phyloP scores from a whole-genome alignment of 1,139 yeast genomes.

The Hansenula lynferdii region DNA sequence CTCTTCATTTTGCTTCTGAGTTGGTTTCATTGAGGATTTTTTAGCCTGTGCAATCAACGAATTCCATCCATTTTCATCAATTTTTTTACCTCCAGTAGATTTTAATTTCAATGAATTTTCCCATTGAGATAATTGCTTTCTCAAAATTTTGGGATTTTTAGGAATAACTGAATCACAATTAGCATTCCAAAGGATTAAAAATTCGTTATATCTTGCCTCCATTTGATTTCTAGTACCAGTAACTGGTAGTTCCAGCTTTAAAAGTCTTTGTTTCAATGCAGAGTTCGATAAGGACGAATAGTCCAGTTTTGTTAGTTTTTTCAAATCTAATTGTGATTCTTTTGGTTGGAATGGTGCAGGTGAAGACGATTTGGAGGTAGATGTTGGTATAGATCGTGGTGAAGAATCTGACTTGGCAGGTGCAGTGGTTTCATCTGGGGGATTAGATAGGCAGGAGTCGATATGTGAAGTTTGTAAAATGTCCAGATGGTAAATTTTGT shows the following conservation, averaged over 20 bases:
- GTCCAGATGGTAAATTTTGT: conserved; percentile 46
- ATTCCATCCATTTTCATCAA: conserved; percentile 44
- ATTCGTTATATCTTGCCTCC: conserved; percentile 73
- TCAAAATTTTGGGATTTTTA: conserved; percentile 46
- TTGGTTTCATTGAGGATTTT: conserved; percentile 24
- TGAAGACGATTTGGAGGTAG: conserved; percentile 5
- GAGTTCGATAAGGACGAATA: conserved; percentile 54
- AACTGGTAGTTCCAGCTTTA: conserved; percentile 50
- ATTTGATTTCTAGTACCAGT: conserved; percentile 60
- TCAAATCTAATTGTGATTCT: conserved; percentile 4
- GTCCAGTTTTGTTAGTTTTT: conserved; percentile 54
- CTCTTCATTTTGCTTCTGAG: conserved; percentile 3
- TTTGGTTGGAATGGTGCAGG: conserved; percentile 15
- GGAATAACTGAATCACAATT: conserved; percentile 78
- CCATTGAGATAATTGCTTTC: conserved; percentile 62
- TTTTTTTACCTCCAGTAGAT: conserved; percentile 23
- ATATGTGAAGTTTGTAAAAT: conserved; percentile 63
- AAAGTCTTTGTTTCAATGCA: conserved; percentile 57
- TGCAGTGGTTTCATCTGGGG: conserved; percentile 8
- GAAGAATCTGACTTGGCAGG: too few relatives aligned
- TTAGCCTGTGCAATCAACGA: conserved; percentile 49
- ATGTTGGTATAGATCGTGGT: too few relatives aligned
- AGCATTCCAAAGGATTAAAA: conserved; percentile 75
- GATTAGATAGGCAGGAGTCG: conserved; percentile 54
- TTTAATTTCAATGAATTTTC: conserved; percentile 38